Evolutionary conservation across 768 basidiomycete species (phyloP).

Genomic region (Rhodotorula sphaerocarpa): DNA sequence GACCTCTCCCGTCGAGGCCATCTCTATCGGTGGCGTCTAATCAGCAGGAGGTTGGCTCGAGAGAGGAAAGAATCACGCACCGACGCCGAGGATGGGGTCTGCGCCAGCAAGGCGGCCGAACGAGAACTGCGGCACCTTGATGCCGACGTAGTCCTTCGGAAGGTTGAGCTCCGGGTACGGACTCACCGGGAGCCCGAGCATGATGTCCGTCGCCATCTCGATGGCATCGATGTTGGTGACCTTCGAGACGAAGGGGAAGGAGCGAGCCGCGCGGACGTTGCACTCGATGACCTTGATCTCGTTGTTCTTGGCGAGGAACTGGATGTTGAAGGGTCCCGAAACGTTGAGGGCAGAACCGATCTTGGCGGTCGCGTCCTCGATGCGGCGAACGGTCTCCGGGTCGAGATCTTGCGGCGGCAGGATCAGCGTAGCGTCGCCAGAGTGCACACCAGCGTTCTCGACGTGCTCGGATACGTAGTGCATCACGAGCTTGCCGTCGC

Average conservation of each 20-base stretch:
- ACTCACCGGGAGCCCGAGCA: conserved; percentile 82
- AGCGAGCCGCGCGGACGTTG: conserved; percentile 92
- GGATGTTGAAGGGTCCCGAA: conserved; percentile 97
- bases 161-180: conserved; percentile 81
- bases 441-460: conserved; percentile 97
- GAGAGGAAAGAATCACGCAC: not conserved
- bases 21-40: conserved; percentile 59
- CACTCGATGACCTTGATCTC: conserved; percentile 99
- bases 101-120: conserved; percentile 94
- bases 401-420: conserved; percentile 97
- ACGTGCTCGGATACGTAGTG: conserved; percentile 99
- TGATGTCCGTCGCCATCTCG: conserved; percentile 97
- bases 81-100: conserved; percentile 88
- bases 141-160: conserved; percentile 88
- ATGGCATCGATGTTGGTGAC: conserved; percentile 96
- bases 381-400: conserved; percentile 88
- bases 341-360: conserved; percentile 96
- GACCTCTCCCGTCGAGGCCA: conserved; percentile 99
- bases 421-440: conserved; percentile 95
- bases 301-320: conserved; percentile 99
- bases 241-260: conserved; percentile 98
- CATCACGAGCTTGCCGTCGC: conserved; percentile 97
- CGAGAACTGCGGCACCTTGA: conserved; percentile 99
- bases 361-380: conserved; percentile 93
- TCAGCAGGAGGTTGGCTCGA: too few relatives aligned